phyloP scores from a whole-genome alignment of 768 basidiomycete species.

The Daedaleopsis nitida region DNA sequence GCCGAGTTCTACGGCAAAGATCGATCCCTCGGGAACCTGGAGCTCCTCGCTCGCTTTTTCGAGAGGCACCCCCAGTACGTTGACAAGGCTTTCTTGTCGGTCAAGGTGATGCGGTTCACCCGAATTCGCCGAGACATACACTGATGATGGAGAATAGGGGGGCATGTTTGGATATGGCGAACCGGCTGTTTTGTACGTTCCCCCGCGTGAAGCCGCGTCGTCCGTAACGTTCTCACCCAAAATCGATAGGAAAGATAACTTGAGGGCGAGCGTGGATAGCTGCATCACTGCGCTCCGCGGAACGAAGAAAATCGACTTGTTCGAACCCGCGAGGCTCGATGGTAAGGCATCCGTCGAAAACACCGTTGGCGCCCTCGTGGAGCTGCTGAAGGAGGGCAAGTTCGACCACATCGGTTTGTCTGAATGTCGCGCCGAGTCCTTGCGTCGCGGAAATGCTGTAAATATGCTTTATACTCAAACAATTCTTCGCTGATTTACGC shows the following conservation, averaged over 20 bases:
- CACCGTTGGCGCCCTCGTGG: constrained; percentile 39
- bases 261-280: constrained; percentile 47
- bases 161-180: not conserved
- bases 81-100: constrained; percentile 48
- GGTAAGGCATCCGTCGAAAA: constrained; percentile 37
- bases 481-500: not conserved
- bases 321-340: constrained; percentile 53
- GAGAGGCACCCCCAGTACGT: constrained; percentile 43
- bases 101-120: constrained; percentile 43
- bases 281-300: constrained; percentile 47
- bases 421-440: constrained; percentile 50
- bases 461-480: not conserved
- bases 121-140: not conserved
- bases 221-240: constrained; percentile 13
- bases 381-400: constrained; percentile 52
- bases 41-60: constrained; percentile 53
- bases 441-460: constrained; percentile 39
- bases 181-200: not conserved
- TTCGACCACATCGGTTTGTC: constrained; percentile 62
- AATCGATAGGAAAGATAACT: constrained; percentile 42
- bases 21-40: constrained; percentile 43
- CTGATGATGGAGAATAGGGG: not conserved
- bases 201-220: not conserved
- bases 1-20: constrained; percentile 59
- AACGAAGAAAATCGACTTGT: constrained; percentile 60